Evolutionary conservation across 495 filamentous ascomycete genomes (phyloP).

Genomic region (Trichoderma asperelloides): DNA sequence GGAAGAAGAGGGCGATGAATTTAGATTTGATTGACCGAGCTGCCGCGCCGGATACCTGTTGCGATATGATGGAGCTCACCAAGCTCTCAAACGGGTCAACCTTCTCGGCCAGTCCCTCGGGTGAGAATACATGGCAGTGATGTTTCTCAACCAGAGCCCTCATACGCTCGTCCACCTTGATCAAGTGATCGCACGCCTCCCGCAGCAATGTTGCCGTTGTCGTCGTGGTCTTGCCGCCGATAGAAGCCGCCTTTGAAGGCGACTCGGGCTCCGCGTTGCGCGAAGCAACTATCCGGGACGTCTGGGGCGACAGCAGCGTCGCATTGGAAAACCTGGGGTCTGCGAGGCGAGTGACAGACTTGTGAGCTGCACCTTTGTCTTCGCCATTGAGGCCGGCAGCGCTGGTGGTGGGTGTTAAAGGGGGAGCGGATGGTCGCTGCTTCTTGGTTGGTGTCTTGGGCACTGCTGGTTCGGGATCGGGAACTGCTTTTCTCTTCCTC

Average conservation of each 20-base stretch:
- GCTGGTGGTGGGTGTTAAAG: conserved; percentile 32
- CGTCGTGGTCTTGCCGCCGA: conserved; percentile 28
- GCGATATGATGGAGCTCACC: conserved; percentile 79
- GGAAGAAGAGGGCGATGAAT: conserved; percentile 70
- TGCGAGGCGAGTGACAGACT: conserved; percentile 34
- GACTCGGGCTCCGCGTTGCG: conserved; percentile 39
- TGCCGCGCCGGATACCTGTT: conserved; percentile 90
- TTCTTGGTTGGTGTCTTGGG: conserved; percentile 29
- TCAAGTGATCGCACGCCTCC: conserved; percentile 68
- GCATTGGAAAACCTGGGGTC: conserved; percentile 55
- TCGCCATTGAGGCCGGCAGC: conserved; percentile 19
- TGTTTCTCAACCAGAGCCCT: conserved; percentile 63
- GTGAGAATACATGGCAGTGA: conserved; percentile 69
- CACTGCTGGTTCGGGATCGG: conserved; percentile 5
- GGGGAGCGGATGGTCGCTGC: conserved; percentile 20
- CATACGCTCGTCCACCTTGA: conserved; percentile 66
- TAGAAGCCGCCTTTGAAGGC: conserved; percentile 45
- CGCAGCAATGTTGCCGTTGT: conserved; percentile 69
- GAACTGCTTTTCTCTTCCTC: conserved; percentile 22
- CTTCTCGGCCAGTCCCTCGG: conserved; percentile 70
- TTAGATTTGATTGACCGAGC: conserved; percentile 79
- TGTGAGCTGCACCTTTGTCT: conserved; percentile 19
- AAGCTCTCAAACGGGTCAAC: conserved; percentile 84
- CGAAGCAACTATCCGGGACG: conserved; percentile 57
- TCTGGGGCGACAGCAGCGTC: conserved; percentile 68